Percentiles rank a stretch among this genome's conserved stretches.
Evolutionary conservation across 2,329 filamentous ascomycete species (phyloP).

Genomic region (Celoporthe dispersa): DNA sequence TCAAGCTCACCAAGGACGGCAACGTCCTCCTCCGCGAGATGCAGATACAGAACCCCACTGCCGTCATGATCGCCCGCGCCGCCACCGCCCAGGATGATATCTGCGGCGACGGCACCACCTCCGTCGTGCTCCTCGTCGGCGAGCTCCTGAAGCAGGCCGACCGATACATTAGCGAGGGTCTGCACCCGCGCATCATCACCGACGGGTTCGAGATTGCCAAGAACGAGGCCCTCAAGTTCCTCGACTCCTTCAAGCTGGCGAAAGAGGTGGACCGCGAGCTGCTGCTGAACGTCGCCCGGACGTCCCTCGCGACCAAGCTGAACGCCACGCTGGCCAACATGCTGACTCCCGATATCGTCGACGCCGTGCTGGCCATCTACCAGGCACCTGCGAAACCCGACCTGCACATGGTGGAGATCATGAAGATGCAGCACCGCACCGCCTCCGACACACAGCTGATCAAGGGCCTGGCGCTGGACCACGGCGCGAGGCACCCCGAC

Average conservation of each 20-base stretch:
- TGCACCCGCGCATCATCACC: slow-evolving; percentile 94
- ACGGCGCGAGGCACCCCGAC: slow-evolving; percentile 94
- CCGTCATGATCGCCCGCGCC: slow-evolving; percentile 80
- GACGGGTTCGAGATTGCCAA: slow-evolving; percentile 98
- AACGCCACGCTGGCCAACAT: slow-evolving; percentile 87
- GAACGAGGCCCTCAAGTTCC: slow-evolving; percentile 90
- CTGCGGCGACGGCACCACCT: slow-evolving; percentile 96
- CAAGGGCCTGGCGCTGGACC: slow-evolving; percentile 87
- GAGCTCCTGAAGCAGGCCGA: slow-evolving; percentile 98
- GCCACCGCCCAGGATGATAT: slow-evolving; percentile 99
- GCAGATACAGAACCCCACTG: slow-evolving; percentile 99
- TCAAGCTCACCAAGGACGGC: slow-evolving; percentile 99
- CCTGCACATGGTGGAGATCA: slow-evolving; percentile 98
- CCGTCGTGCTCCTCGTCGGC: slow-evolving; percentile 91
- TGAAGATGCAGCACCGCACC: slow-evolving; percentile 99
- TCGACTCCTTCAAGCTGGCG: slow-evolving; percentile 89
- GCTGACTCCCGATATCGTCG: slow-evolving; percentile 93
- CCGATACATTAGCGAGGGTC: slow-evolving; percentile 92
- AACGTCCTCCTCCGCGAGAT: slow-evolving; percentile 80
- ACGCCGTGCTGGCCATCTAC: slow-evolving; percentile 94
- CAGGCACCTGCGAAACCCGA: slow-evolving; percentile 89
- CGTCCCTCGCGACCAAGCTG: slow-evolving; percentile 93
- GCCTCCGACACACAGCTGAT: slow-evolving; percentile 97
- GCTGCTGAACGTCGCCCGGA: slow-evolving; percentile 88
- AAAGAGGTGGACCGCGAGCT: slow-evolving; percentile 92